Evolutionary conservation across 73 alveolate genomes (phyloP).

Genomic region (Paramecium primaurelia): DNA sequence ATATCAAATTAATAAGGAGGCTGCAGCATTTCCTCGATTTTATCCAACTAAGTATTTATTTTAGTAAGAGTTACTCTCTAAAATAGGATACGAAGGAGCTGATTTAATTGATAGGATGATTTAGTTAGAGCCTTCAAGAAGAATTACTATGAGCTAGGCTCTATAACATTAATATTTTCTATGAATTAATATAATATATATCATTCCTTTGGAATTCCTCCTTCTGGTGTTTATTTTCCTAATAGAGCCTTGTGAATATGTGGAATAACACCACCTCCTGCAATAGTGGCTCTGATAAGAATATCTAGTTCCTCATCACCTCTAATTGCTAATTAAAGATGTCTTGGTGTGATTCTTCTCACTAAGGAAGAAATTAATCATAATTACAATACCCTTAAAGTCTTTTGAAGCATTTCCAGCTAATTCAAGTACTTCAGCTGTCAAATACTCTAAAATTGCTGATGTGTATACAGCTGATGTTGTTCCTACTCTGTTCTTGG

Average conservation of each 20-base stretch:
- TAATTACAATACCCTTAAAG: constrained; percentile 63
- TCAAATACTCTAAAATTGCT: constrained; percentile 97
- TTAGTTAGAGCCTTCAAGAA: background rate
- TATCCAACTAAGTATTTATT: background rate
- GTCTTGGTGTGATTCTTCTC: constrained; percentile 97
- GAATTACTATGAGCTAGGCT: constrained; percentile 8
- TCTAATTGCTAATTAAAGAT: constrained; percentile 96
- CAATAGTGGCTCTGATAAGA: constrained; percentile 98
- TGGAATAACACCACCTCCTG: constrained; percentile 99
- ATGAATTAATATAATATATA: constrained; percentile 27
- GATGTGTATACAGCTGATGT: constrained; percentile 99
- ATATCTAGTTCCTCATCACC: constrained; percentile 99
- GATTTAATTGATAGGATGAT: background rate
- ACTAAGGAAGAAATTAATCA: constrained; percentile 50
- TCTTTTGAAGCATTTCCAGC: constrained; percentile 99
- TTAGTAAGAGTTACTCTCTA: background rate
- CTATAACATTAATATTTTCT: constrained; percentile 18
- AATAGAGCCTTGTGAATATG: constrained; percentile 96
- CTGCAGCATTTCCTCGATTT: background rate
- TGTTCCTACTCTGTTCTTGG: constrained; percentile 97
- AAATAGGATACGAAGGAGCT: constrained; percentile 9
- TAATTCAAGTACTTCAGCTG: constrained; percentile 98
- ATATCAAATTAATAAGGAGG: background rate
- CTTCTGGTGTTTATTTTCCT: constrained; percentile 59
- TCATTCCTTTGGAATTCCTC: constrained; percentile 52